These are phyloP conservation scores for Calonectria pauciramosa DNA, from an alignment of 2,329 filamentous ascomycete species.

Conservation along the genomic window DNA sequence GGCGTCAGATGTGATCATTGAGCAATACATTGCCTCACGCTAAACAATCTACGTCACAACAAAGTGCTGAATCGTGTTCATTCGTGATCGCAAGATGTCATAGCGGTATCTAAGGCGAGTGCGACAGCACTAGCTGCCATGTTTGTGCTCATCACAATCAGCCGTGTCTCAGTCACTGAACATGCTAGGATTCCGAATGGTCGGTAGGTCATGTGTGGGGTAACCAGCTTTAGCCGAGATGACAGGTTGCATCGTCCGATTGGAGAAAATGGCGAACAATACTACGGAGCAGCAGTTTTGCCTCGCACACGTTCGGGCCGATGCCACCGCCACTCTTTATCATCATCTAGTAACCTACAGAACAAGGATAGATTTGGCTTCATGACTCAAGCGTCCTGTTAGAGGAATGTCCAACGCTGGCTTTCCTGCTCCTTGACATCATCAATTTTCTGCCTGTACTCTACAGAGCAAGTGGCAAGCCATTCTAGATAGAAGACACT, in stretches of 20 bases:
- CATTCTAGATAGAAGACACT: background rate
- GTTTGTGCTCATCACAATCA: background rate
- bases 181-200: background rate
- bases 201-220: background rate
- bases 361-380: accelerated
- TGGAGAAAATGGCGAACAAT: background rate
- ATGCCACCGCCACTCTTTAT: background rate
- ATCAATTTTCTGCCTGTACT: background rate
- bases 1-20: background rate
- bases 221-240: background rate
- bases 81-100: no score
- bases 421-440: background rate
- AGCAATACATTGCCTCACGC: background rate
- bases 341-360: background rate
- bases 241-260: background rate
- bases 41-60: background rate
- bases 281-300: background rate
- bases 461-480: background rate
- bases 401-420: background rate
- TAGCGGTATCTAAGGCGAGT: no score
- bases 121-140: background rate
- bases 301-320: background rate
- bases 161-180: background rate
- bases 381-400: background rate
- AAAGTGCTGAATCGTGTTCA: no score